Evolutionary conservation across 2,329 filamentous ascomycete species (phyloP), one percentile per base, ranked within the genome.

Genomic region (Fonsecaea pedrosoi): DNA sequence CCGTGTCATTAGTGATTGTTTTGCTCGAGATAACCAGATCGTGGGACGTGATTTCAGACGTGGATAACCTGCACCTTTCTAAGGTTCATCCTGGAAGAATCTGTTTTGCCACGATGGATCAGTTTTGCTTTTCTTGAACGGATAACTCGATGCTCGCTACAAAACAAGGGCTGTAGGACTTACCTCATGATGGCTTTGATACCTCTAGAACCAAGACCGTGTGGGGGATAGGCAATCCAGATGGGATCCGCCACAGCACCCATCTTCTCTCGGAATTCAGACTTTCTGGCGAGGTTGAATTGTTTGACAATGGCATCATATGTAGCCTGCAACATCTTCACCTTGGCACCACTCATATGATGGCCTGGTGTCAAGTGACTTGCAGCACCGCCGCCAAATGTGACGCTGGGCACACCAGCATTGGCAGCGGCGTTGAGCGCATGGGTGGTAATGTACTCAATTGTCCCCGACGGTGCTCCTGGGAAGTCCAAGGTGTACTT

Each of bases 401-500:
- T 97, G 55, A 96, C 90, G 25, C 83, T 85, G 62, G 84, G 85
- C 56, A 87, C 83, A 32, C 90, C 90, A 0, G 80, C 78, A 8
- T 84, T 82, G 1, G 85, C 84, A 10, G 87, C 84, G 12, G 82
- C 81, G 74, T 87, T 87, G 67, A 96, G 84, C 0, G 90, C 87
- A 75, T 90, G 86, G 42, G 90, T 87, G 73, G 96, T 90, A 48
- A 95, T 86, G 48, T 90, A 86, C 81, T 97, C 94, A 70, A 97
- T 97, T 38, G 91, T 90, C 55, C 94, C 94, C 54, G 88, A 92
- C n/a, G 94, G 91, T 0, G 93, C 87, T 32, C 87, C 88, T 0
- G 93, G 94, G 84, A 97, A 97, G 79, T 97, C 92, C 62, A 97
- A 87, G n/a, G 91, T 91, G 83, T 95, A 97, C 82, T 97, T 97